These are phyloP conservation scores for Adansonia gregorii DNA, from an alignment of 441 rosid genomes.

Conservation along the genomic window DNA sequence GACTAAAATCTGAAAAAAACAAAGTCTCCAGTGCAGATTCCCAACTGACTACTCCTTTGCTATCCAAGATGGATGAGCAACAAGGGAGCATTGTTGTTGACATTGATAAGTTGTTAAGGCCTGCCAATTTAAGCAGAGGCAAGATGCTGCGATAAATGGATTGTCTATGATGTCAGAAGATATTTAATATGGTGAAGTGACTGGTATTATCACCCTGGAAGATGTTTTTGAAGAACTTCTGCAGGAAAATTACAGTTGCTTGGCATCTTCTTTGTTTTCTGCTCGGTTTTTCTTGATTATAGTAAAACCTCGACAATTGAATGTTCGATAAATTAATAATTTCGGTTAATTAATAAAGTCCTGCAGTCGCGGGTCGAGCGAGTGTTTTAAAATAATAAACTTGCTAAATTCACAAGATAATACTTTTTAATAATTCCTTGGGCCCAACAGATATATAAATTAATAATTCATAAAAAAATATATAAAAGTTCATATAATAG, in stretches of 20 bases:
- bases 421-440: too few relatives aligned
- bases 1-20: slow-evolving; percentile 48
- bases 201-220: slow-evolving; percentile 92
- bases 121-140: slow-evolving; percentile 34
- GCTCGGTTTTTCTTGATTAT: slow-evolving; percentile 10
- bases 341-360: too few relatives aligned
- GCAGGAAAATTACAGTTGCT: slow-evolving; percentile 45
- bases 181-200: slow-evolving; percentile 85
- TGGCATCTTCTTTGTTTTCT: neutral
- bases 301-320: too few relatives aligned
- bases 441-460: too few relatives aligned
- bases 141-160: slow-evolving; percentile 46
- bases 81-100: slow-evolving; percentile 62
- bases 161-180: slow-evolving; percentile 56
- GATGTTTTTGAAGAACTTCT: slow-evolving; percentile 94
- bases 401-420: too few relatives aligned
- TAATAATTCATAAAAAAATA: too few relatives aligned
- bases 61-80: slow-evolving; percentile 52
- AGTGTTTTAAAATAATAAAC: too few relatives aligned
- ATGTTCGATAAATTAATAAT: too few relatives aligned
- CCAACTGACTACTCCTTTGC: slow-evolving; percentile 64
- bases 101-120: slow-evolving; percentile 55
- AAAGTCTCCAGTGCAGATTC: slow-evolving; percentile 40
- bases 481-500: too few relatives aligned
- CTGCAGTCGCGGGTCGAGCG: too few relatives aligned